Percentiles rank a stretch among this genome's conserved stretches.
Evolutionary conservation across 495 filamentous ascomycete genomes (phyloP).

Genomic region (Lichenothelia convexa): DNA sequence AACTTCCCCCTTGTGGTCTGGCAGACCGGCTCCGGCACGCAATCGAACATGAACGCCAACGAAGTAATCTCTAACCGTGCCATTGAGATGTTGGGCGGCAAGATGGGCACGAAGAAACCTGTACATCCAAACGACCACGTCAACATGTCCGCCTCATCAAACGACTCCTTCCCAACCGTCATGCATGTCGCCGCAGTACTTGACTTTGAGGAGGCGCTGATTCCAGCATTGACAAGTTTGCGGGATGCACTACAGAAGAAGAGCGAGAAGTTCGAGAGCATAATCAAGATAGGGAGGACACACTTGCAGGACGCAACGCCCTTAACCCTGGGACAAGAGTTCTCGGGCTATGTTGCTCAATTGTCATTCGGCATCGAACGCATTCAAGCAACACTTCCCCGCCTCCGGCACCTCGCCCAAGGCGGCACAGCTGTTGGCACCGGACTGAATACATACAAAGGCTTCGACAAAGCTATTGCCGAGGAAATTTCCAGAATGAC

Average conservation of each 20-base stretch:
- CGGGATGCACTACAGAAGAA: slow-evolving; percentile 71
- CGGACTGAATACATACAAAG: slow-evolving; percentile 91
- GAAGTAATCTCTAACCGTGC: slow-evolving; percentile 99
- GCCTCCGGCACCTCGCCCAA: slow-evolving; percentile 75
- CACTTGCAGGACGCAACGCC: slow-evolving; percentile 97
- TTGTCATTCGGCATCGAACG: slow-evolving; percentile 79
- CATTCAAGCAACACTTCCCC: slow-evolving; percentile 63
- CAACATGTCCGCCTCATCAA: slow-evolving; percentile 96
- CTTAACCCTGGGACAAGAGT: slow-evolving; percentile 90
- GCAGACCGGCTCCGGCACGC: slow-evolving; percentile 96
- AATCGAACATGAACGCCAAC: slow-evolving; percentile 99
- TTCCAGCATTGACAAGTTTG: slow-evolving; percentile 67
- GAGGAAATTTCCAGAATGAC: slow-evolving; percentile 81
- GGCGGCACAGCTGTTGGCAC: slow-evolving; percentile 96
- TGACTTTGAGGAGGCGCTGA: slow-evolving; percentile 69
- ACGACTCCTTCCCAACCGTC: slow-evolving; percentile 98
- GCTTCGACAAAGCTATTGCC: slow-evolving; percentile 85
- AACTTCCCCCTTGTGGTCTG: slow-evolving; percentile 98
- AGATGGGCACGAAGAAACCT: slow-evolving; percentile 89
- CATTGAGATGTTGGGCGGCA: slow-evolving; percentile 90
- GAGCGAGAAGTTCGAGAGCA: slow-evolving; percentile 70
- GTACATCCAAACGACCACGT: slow-evolving; percentile 99
- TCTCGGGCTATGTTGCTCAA: slow-evolving; percentile 93
- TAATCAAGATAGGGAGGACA: slow-evolving; percentile 98
- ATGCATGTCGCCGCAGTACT: slow-evolving; percentile 98